Percentiles rank a stretch among this genome's conserved stretches.
These are phyloP conservation scores for Herpomyces periplanetae DNA, from an alignment of 2,329 filamentous ascomycete genomes.

Conservation along the genomic window DNA sequence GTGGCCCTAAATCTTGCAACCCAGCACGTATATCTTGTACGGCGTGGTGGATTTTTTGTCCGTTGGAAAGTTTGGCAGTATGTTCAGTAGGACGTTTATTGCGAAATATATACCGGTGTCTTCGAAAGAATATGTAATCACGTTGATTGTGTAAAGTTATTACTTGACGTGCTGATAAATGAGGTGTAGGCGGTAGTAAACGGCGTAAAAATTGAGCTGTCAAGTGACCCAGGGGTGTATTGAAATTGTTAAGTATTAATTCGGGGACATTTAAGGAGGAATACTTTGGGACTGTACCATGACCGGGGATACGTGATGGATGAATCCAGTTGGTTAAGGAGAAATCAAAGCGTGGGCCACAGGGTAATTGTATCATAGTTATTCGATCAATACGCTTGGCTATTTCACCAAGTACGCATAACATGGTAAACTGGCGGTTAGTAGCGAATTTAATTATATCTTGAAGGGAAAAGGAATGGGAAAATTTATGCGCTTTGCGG, in stretches of 20 bases:
- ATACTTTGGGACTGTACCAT: too few species aligned
- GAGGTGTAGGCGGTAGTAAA: slow-evolving; percentile 39
- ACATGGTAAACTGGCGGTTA: slow-evolving; percentile 41
- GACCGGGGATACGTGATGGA: slow-evolving; percentile 48
- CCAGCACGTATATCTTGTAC: slow-evolving; percentile 55
- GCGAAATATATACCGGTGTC: slow-evolving; percentile 68
- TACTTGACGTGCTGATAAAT: slow-evolving; percentile 52
- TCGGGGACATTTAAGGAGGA: slow-evolving; percentile 68
- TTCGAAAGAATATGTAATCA: slow-evolving; percentile 70
- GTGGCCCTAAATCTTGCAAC: slow-evolving; percentile 55
- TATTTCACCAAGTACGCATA: slow-evolving; percentile 60
- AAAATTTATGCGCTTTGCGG: slow-evolving; percentile 40
- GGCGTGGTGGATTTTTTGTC: slow-evolving; percentile 41
- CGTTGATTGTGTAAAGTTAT: slow-evolving; percentile 77
- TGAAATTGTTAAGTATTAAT: slow-evolving; percentile 68
- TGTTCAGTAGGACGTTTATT: slow-evolving; percentile 63
- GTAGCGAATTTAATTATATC: slow-evolving; percentile 60
- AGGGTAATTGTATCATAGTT: slow-evolving; percentile 43
- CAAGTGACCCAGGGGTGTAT: slow-evolving; percentile 54
- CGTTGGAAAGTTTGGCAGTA: slow-evolving; percentile 38
- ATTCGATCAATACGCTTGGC: slow-evolving; percentile 45
- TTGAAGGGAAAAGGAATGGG: slow-evolving; percentile 58
- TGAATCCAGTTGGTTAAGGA: slow-evolving; percentile 62
- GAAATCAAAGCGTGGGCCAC: slow-evolving; percentile 73
- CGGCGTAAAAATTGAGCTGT: slow-evolving; percentile 49